Evolutionary conservation across 495 filamentous ascomycete species (phyloP).

Genomic region (Xylaria longipes): DNA sequence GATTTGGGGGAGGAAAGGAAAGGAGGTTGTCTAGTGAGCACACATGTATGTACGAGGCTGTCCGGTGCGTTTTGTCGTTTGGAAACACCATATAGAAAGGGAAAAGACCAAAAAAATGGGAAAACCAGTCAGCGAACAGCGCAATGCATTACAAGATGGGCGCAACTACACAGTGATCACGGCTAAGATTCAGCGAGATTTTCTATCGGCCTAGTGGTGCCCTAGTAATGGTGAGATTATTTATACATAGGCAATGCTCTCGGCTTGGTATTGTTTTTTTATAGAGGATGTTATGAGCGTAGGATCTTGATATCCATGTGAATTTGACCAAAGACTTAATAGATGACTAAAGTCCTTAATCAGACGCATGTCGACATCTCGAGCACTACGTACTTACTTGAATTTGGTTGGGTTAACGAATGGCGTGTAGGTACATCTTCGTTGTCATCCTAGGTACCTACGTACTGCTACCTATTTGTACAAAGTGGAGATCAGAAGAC

Average conservation of each 20-base stretch:
- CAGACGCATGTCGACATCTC: neutral
- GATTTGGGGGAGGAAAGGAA: neutral
- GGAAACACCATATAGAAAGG: conserved; percentile 14
- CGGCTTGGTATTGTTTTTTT: neutral
- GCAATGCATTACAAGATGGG: neutral
- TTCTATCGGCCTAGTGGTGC: neutral
- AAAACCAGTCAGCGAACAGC: conserved; percentile 9
- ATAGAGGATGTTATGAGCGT: neutral
- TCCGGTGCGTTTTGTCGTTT: neutral
- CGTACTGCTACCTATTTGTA: neutral
- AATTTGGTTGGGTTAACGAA: too few species aligned
- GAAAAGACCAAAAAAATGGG: conserved; percentile 1
- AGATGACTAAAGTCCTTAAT: neutral
- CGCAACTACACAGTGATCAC: neutral
- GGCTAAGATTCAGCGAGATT: neutral
- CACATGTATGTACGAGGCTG: conserved; percentile 7
- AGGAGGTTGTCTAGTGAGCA: conserved; percentile 4
- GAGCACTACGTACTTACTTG: neutral
- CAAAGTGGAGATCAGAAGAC: neutral
- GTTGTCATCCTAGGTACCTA: too few species aligned
- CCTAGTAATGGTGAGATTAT: neutral
- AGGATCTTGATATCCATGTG: neutral
- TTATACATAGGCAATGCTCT: neutral
- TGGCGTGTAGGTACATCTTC: too few species aligned
- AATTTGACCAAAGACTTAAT: neutral